A percentile compares a stretch with the other conserved stretches of the same genome.
phyloP scores from a whole-genome alignment of 345 rosid species.

The Draba incana region DNA sequence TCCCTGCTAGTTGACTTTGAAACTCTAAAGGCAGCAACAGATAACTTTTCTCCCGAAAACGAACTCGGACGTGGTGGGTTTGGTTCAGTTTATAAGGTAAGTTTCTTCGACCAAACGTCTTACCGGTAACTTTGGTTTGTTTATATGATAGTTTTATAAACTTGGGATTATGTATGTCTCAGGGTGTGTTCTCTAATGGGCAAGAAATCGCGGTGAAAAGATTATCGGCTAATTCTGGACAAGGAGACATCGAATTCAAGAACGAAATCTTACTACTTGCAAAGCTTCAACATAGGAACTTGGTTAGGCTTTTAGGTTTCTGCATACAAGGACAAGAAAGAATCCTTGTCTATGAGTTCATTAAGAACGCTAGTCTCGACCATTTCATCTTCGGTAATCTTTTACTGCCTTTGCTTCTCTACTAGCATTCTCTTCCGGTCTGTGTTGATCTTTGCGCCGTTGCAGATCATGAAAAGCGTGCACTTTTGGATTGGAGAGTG shows the following conservation, averaged over 20 bases:
- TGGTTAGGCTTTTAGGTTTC: constrained; percentile 50
- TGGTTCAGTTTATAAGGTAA: constrained; percentile 54
- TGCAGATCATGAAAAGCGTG: no score
- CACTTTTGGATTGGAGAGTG: no score
- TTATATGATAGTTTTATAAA: not conserved
- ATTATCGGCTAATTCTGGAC: no score
- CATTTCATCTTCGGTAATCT: no score
- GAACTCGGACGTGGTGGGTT: constrained; percentile 9
- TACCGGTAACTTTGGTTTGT: not conserved
- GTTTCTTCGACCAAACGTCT: not conserved
- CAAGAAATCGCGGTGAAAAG: no score
- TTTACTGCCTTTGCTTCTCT: no score
- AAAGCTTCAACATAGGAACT: constrained; percentile 23
- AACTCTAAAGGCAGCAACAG: constrained; percentile 48
- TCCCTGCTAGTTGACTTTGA: constrained; percentile 46
- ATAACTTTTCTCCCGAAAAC: constrained; percentile 47
- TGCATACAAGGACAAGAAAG: constrained; percentile 46
- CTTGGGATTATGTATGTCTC: constrained; percentile 19
- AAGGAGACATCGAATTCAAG: no score
- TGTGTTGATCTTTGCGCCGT: no score
- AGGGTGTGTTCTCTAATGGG: constrained; percentile 46
- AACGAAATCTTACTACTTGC: no score
- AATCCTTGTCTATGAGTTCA: no score
- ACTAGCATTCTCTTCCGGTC: no score
- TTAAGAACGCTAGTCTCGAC: no score